These are phyloP conservation scores for Marsdenia floribunda DNA, from an alignment of 257 asterid species.

Conservation along the genomic window DNA sequence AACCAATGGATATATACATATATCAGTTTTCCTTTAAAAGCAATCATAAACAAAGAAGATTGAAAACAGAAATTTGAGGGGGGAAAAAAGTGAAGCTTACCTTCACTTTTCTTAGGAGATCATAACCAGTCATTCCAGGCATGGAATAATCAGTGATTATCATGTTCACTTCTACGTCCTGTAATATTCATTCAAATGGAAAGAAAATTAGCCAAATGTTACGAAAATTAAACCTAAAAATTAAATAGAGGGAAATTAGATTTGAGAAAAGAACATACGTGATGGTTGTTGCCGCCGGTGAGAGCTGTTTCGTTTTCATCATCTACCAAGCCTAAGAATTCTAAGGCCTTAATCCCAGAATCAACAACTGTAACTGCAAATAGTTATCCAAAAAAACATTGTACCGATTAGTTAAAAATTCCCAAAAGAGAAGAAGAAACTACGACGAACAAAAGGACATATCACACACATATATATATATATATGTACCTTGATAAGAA, in stretches of 20 bases:
- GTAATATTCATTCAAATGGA: background rate
- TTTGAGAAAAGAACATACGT: conserved; percentile 13
- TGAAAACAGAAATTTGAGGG: background rate
- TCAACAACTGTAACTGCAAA: conserved; percentile 47
- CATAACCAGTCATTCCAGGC: conserved; percentile 44
- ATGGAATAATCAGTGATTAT: conserved; percentile 32
- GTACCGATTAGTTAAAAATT: background rate
- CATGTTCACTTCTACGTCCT: conserved; percentile 25
- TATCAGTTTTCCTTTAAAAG: too few species aligned
- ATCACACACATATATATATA: too few species aligned
- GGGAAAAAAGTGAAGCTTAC: background rate
- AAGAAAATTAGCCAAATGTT: conserved; percentile 2
- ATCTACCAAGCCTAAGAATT: conserved; percentile 39
- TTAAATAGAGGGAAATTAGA: background rate
- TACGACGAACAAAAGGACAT: background rate
- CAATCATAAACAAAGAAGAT: background rate
- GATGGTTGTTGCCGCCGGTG: conserved; percentile 13
- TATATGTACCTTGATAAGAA: background rate
- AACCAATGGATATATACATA: too few species aligned
- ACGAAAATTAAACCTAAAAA: too few species aligned
- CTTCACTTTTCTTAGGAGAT: conserved; percentile 28
- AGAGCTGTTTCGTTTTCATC: background rate
- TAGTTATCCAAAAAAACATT: background rate
- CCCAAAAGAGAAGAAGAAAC: background rate
- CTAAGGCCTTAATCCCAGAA: conserved; percentile 48